Conservation (phyloP, 2,329 filamentous ascomycete genomes). For the Alternaria angustiovoidea region DNA sequence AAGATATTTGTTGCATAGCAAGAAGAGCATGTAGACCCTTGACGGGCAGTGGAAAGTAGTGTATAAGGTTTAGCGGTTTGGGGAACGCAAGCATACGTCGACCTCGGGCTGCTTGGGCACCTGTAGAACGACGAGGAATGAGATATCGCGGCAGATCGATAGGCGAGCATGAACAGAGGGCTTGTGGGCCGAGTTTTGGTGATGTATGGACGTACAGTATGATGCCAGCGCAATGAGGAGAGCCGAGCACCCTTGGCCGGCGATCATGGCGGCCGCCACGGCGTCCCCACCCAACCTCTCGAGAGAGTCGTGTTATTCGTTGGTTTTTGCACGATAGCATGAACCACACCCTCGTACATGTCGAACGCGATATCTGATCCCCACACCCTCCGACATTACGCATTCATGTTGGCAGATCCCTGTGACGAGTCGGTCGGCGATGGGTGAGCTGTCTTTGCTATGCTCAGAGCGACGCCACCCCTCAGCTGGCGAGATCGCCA, state of each 20-base stretch:
- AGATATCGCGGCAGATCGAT: neutral
- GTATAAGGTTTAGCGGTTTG: neutral
- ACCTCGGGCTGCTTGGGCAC: neutral
- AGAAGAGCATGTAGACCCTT: neutral
- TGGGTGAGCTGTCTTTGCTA: slow-evolving; percentile 7
- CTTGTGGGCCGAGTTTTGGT: slow-evolving; percentile 5
- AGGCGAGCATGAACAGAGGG: slow-evolving; percentile 2
- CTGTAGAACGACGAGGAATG: slow-evolving; percentile 3
- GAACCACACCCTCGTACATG: slow-evolving; percentile 2
- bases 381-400: slow-evolving; percentile 6
- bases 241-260: slow-evolving; percentile 16
- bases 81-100: neutral
- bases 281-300: slow-evolving; percentile 11
- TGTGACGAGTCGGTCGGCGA: slow-evolving; percentile 2
- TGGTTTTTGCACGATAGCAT: neutral
- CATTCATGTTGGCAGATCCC: slow-evolving; percentile 4
- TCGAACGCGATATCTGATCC: slow-evolving; percentile 11
- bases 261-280: slow-evolving; percentile 13
- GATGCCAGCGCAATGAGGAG: slow-evolving; percentile 16
- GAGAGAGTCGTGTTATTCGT: slow-evolving; percentile 2
- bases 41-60: neutral
- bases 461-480: neutral
- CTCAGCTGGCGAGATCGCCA: slow-evolving; percentile 13
- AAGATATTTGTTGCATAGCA: neutral
- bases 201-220: slow-evolving; percentile 11